Conservation (phyloP, 495 filamentous ascomycete species). For the Penicillium roqueforti region DNA sequence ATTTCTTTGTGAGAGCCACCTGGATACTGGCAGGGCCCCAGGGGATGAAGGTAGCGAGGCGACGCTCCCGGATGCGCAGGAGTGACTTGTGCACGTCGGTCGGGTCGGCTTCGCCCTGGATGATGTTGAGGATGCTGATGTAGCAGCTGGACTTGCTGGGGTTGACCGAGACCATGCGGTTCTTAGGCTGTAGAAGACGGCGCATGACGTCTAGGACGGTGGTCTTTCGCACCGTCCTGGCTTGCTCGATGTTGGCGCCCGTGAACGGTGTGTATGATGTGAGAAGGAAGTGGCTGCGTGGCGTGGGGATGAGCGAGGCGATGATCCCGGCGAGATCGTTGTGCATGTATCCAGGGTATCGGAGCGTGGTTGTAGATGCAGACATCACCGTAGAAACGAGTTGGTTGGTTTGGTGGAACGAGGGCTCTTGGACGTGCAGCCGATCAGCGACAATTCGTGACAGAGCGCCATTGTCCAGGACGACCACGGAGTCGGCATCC, state of each 20-base stretch:
- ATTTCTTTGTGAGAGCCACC: constrained; percentile 93
- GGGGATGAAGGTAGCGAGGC: constrained; percentile 92
- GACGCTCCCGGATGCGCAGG: constrained; percentile 90
- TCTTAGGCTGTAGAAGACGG: constrained; percentile 91
- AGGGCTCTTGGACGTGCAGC: constrained; percentile 88
- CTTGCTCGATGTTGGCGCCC: constrained; percentile 89
- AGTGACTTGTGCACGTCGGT: constrained; percentile 97
- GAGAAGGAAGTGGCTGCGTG: constrained; percentile 95
- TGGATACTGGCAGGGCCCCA: constrained; percentile 99
- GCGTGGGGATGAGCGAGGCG: constrained; percentile 91
- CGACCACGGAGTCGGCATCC: constrained; percentile 97
- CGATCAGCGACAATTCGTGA: constrained; percentile 92
- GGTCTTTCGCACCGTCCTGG: constrained; percentile 94
- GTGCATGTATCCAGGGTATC: constrained; percentile 99
- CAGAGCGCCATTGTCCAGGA: constrained; percentile 91
- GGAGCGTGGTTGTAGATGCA: constrained; percentile 89
- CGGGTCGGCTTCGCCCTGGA: constrained; percentile 95
- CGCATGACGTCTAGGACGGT: constrained; percentile 98
- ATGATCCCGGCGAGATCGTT: constrained; percentile 97
- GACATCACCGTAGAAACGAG: constrained; percentile 98
- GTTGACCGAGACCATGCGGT: constrained; percentile 96
- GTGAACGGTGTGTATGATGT: constrained; percentile 98
- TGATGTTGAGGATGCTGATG: constrained; percentile 97
- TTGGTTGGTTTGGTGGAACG: constrained; percentile 96
- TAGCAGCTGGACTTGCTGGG: constrained; percentile 97